Base-by-base conservation (phyloP, 345 rosid species). In the Pseudoturritis turrita region DNA sequence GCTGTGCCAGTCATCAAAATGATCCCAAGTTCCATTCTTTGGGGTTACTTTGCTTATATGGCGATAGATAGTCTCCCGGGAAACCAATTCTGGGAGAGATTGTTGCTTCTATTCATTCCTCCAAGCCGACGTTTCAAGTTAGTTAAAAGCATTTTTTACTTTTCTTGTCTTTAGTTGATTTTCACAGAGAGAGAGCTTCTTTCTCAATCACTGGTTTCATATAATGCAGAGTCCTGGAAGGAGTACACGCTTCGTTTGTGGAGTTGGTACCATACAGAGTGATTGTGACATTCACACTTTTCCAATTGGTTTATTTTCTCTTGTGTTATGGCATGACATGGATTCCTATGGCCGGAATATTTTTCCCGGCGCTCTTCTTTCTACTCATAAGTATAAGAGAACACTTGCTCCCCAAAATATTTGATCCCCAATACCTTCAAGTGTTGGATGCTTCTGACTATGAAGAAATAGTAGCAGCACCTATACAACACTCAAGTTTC, bases 41-140 rank as follows among this genome's bases (percentile, higher is more conserved):
- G 92, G 95, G 96, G 96, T 33, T 92, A 92, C 77, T 92, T 92
- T 1, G 87, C 91, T 3, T 88, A 84, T 78, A 90, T 90, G 98
- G 96, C 98, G 0, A 82, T 92, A 4, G 96, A 92, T 71, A 90
- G 96, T 81, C 95, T 92, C 11, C 96, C 91, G 0, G 96, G 98
- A 19, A 90, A 88, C 78, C 98, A 90, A 14, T 92, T 88, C 74
- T 92, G 89, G 89, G 97, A 90, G 64, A 82, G 97, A 62, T 23
- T 87, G 5, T 78, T 88, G 40, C 83, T 92, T 29, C 91, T 92
- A 61, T 85, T 90, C 76, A 73, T 87, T 53, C 62, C 83, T 45
- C 97, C 90, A 2, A 60, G 80, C 47, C 79, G 90, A n/a, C 87
- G 85, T 33, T 86, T 83, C 93, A 90, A 85, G 97, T 90, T 68